A percentile compares a stretch with the other conserved stretches of the same genome.
Conservation (phyloP, 352 stramenopile species). For the Aphanomyces euteiches region DNA sequence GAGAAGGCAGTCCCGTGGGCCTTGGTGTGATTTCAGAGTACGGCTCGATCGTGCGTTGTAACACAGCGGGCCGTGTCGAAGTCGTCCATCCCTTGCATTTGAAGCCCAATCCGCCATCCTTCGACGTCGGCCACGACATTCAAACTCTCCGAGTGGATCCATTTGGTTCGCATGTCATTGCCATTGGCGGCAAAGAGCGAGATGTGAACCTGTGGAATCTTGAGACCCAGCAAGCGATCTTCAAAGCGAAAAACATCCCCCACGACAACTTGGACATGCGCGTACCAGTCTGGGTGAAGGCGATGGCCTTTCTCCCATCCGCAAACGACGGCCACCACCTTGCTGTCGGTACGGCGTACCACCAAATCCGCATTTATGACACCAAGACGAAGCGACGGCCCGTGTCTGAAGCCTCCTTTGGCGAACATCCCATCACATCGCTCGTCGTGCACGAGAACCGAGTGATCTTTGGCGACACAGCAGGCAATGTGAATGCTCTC, state of each 20-base stretch:
- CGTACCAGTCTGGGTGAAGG: constrained; percentile 86
- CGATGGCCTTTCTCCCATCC: constrained; percentile 51
- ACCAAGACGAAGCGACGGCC: constrained; percentile 80
- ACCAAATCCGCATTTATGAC: constrained; percentile 84
- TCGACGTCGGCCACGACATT: constrained; percentile 55
- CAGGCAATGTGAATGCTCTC: constrained; percentile 83
- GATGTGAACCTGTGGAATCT: constrained; percentile 79
- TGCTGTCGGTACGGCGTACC: constrained; percentile 70
- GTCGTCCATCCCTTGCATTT: constrained; percentile 22
- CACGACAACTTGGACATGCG: constrained; percentile 86
- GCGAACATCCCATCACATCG: constrained; percentile 57
- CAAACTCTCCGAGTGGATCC: constrained; percentile 55
- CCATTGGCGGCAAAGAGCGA: constrained; percentile 75
- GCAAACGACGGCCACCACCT: constrained; percentile 64
- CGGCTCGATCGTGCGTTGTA: constrained; percentile 68
- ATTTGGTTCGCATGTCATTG: constrained; percentile 51
- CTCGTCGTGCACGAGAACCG: constrained; percentile 71
- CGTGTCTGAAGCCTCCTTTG: constrained; percentile 64
- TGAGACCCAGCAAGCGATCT: constrained; percentile 68
- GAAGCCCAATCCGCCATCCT: constrained; percentile 41
- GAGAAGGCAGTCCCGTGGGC: constrained; percentile 43
- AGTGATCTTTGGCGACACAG: constrained; percentile 85
- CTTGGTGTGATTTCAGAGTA: constrained; percentile 56
- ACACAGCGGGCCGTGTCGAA: constrained; percentile 38
- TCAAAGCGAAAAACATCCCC: constrained; percentile 83